A percentile compares a stretch with the other conserved stretches of the same genome.
These are phyloP conservation scores for Rhododendron kiyosumense DNA, from an alignment of 148 eudicot species.

Conservation along the genomic window DNA sequence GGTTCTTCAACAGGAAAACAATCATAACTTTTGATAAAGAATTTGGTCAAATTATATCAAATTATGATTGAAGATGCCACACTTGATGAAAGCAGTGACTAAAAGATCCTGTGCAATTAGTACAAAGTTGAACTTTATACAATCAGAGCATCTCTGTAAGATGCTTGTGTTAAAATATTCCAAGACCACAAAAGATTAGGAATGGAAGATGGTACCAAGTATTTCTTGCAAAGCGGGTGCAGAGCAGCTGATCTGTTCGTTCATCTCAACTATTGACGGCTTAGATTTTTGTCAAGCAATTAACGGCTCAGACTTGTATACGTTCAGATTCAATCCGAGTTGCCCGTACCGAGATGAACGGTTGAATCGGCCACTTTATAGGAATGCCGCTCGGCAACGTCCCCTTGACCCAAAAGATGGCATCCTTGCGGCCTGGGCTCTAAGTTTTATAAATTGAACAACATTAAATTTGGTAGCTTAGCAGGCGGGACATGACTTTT, in stretches of 20 bases:
- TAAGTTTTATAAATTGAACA: not conserved
- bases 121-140: not conserved
- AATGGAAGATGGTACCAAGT: too few species aligned
- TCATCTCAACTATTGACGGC: too few species aligned
- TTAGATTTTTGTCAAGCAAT: too few species aligned
- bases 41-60: conserved; percentile 13
- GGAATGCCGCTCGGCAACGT: too few species aligned
- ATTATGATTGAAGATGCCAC: conserved; percentile 17
- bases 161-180: not conserved
- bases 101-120: not conserved
- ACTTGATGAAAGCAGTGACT: conserved; percentile 9
- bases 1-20: conserved; percentile 1
- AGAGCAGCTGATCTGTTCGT: too few species aligned
- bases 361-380: too few species aligned
- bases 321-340: too few species aligned
- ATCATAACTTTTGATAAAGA: not conserved
- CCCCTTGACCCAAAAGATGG: not conserved
- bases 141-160: conserved; percentile 13
- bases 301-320: too few species aligned
- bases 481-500: not conserved
- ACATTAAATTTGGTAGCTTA: not conserved
- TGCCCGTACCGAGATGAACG: too few species aligned
- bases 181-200: not conserved
- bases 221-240: too few species aligned
- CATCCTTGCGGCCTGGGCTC: not conserved